Evolutionary conservation across 1,139 yeast species (phyloP).

Genomic region (Saccharomyces hybrid): DNA sequence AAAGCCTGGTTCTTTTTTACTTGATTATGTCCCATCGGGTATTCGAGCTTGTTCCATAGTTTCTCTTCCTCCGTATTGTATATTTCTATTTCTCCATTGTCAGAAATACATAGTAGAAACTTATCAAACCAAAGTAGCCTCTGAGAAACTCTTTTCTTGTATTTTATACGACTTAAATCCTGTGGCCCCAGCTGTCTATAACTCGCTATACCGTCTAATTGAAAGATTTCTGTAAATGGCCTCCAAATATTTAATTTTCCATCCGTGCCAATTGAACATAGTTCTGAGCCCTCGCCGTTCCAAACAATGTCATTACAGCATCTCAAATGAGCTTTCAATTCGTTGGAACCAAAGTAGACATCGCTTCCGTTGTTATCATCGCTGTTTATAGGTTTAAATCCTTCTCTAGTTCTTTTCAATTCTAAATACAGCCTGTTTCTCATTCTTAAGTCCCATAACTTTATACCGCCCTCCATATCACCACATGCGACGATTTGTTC

Average conservation of each 20-base stretch:
- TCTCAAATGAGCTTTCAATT: constrained; percentile 15
- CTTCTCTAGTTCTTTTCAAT: constrained; percentile 8
- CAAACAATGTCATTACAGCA: constrained; percentile 24
- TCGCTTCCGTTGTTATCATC: constrained; percentile 1
- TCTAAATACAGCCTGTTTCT: constrained; percentile 15
- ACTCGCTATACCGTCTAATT: neutral
- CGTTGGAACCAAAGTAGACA: neutral
- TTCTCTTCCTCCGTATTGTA: constrained; percentile 60
- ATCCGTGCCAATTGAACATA: constrained; percentile 22
- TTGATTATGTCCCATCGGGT: constrained; percentile 1
- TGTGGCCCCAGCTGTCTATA: neutral
- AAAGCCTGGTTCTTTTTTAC: constrained; percentile 1
- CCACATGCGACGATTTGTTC: constrained; percentile 59
- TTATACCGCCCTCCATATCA: constrained; percentile 55
- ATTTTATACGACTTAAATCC: neutral
- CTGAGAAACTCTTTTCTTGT: constrained; percentile 31
- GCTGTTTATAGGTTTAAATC: neutral
- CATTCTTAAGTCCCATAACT: constrained; percentile 34
- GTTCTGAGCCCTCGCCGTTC: constrained; percentile 17
- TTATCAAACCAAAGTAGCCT: constrained; percentile 49
- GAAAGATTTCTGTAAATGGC: constrained; percentile 14
- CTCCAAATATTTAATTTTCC: constrained; percentile 24
- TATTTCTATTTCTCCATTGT: constrained; percentile 68
- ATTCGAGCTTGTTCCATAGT: constrained; percentile 22
- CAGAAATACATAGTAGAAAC: constrained; percentile 55